phyloP scores from a whole-genome alignment of 2,329 filamentous ascomycete species.

The Colletotrichum tropicale region DNA sequence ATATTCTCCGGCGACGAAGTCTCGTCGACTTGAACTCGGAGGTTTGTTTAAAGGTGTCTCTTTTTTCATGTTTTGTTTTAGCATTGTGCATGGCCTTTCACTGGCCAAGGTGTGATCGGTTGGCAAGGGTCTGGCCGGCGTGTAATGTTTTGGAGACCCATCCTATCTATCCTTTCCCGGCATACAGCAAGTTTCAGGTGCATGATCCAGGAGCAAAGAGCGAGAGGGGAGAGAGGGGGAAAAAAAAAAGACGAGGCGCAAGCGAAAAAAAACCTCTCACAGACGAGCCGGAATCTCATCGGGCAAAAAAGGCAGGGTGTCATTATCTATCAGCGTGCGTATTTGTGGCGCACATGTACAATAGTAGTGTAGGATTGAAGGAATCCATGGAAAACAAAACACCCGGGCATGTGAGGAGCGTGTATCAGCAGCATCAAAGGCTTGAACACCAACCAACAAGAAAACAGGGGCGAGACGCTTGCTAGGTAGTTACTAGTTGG shows the following conservation, averaged over 20 bases:
- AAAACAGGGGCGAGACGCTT: background rate
- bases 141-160: background rate
- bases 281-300: background rate
- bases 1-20: background rate
- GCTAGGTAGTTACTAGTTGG: background rate
- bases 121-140: background rate
- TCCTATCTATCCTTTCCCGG: background rate
- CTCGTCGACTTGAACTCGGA: background rate
- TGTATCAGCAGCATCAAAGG: background rate
- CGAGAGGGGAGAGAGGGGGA: background rate
- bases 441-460: background rate
- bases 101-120: background rate
- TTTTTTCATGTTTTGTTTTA: background rate
- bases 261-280: background rate
- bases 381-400: background rate
- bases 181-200: background rate
- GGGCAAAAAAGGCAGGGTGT: background rate
- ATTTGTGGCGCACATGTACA: background rate
- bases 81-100: background rate
- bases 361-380: background rate
- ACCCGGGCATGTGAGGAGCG: background rate
- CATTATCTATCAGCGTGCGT: background rate
- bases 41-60: background rate
- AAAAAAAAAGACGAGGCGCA: background rate
- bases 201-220: background rate